A percentile compares a stretch with the other conserved stretches of the same genome.
Evolutionary conservation across 805 yeast species (phyloP).

Genomic region (Kazachstania taianensis): DNA sequence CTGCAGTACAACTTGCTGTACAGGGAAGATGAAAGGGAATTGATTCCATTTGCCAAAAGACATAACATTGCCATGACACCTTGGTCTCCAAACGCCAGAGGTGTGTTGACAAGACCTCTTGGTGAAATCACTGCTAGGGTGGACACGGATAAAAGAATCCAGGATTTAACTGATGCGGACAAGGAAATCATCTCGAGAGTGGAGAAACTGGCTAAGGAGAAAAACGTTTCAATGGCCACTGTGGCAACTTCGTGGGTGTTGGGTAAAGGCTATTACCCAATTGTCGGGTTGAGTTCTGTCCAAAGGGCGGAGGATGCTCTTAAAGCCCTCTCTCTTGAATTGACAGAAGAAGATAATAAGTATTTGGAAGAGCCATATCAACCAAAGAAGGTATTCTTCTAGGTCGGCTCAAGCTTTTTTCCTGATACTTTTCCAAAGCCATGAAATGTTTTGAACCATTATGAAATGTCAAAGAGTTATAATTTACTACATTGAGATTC

Average conservation of each 20-base stretch:
- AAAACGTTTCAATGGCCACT: constrained; percentile 1
- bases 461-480: too few relatives aligned
- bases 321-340: not conserved
- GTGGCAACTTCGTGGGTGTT: constrained; percentile 2
- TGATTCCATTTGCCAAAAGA: constrained; percentile 44
- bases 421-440: too few relatives aligned
- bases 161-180: not conserved
- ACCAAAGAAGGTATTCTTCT: constrained; percentile 1
- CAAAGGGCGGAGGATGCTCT: constrained; percentile 1
- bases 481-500: too few relatives aligned
- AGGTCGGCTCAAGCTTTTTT: too few relatives aligned
- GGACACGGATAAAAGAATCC: not conserved
- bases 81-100: constrained; percentile 52
- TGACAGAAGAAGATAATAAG: constrained; percentile 1
- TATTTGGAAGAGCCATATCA: constrained; percentile 3
- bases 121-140: constrained; percentile 10
- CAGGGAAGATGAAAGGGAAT: constrained; percentile 56
- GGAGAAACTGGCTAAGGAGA: constrained; percentile 2
- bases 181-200: constrained; percentile 1
- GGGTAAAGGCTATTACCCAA: constrained; percentile 2
- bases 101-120: constrained; percentile 42
- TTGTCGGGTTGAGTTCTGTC: constrained; percentile 1
- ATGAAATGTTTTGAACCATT: too few relatives aligned
- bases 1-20: constrained; percentile 44
- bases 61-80: constrained; percentile 50